Evolutionary conservation across 169 alveolate genomes (phyloP).

Genomic region (Amoebophrya sp.): DNA sequence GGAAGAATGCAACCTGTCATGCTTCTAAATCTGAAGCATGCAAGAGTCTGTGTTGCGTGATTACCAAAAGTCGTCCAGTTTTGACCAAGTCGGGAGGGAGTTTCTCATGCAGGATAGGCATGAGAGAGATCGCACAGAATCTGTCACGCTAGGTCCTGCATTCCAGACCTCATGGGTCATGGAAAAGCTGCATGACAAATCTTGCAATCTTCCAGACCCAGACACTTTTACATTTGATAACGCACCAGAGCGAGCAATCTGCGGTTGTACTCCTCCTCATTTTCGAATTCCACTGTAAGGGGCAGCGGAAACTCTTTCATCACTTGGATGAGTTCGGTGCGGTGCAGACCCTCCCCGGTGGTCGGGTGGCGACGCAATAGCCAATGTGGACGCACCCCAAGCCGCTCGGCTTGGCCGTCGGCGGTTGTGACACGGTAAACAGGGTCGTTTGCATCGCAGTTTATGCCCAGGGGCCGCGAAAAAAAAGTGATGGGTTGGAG

Average conservation of each 20-base stretch:
- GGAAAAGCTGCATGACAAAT: too few relatives aligned
- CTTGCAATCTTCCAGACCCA: too few relatives aligned
- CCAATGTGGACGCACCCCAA: constrained; percentile 2
- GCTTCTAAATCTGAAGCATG: too few relatives aligned
- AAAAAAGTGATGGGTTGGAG: background rate
- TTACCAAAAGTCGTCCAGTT: too few relatives aligned
- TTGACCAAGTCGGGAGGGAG: too few relatives aligned
- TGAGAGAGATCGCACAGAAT: too few relatives aligned
- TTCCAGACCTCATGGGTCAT: too few relatives aligned
- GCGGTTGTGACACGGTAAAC: background rate
- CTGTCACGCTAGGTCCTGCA: too few relatives aligned
- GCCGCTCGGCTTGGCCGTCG: background rate
- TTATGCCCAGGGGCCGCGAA: background rate
- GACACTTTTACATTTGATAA: too few relatives aligned
- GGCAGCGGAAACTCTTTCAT: background rate
- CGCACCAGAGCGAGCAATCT: background rate
- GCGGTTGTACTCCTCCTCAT: background rate
- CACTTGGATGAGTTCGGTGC: background rate
- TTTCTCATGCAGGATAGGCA: too few relatives aligned
- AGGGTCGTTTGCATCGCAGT: background rate
- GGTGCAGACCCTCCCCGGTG: constrained; percentile 1
- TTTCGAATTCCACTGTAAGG: background rate
- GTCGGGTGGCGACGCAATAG: background rate
- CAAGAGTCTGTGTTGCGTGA: too few relatives aligned
- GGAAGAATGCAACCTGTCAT: too few relatives aligned